Evolutionary conservation across 2,329 filamentous ascomycete species (phyloP).

Genomic region (Lasiodiplodia sp.): DNA sequence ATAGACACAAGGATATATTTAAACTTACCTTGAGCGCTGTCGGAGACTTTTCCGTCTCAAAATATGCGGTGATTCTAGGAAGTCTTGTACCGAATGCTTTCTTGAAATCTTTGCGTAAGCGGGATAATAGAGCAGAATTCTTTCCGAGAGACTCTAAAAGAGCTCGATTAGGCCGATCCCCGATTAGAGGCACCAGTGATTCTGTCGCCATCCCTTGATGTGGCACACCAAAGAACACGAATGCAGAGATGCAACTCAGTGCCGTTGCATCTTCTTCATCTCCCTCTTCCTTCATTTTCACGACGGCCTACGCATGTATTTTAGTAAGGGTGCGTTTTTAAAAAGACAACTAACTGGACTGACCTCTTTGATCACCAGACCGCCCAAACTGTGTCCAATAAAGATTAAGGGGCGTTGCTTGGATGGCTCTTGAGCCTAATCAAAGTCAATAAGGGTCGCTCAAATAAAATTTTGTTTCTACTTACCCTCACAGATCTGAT

Average conservation of each 20-base stretch:
- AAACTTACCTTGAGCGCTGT: not conserved
- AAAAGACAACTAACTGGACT: no score
- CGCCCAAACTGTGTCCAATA: conserved; percentile 5
- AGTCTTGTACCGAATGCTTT: not conserved
- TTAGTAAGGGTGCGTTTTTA: no score
- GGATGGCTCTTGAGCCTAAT: not conserved
- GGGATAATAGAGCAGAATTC: not conserved
- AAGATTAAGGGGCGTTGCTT: not conserved
- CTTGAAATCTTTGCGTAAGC: not conserved
- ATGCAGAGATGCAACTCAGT: not conserved
- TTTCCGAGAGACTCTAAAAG: not conserved
- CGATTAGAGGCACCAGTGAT: not conserved
- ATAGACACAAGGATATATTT: no score
- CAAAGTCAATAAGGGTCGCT: no score
- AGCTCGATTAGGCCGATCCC: conserved; percentile 8
- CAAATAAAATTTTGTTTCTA: no score
- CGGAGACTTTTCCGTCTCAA: conserved; percentile 9
- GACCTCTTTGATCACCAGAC: conserved; percentile 23
- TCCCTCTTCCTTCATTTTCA: not conserved
- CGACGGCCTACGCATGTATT: not conserved
- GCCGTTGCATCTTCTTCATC: not conserved
- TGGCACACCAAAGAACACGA: conserved; percentile 10
- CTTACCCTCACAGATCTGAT: not conserved
- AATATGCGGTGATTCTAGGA: not conserved
- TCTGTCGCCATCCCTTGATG: conserved; percentile 2